Percentiles rank a stretch among this genome's conserved stretches.
These are phyloP conservation scores for Globisporangium uncinulatum DNA, from an alignment of 352 stramenopile species.

Conservation along the genomic window DNA sequence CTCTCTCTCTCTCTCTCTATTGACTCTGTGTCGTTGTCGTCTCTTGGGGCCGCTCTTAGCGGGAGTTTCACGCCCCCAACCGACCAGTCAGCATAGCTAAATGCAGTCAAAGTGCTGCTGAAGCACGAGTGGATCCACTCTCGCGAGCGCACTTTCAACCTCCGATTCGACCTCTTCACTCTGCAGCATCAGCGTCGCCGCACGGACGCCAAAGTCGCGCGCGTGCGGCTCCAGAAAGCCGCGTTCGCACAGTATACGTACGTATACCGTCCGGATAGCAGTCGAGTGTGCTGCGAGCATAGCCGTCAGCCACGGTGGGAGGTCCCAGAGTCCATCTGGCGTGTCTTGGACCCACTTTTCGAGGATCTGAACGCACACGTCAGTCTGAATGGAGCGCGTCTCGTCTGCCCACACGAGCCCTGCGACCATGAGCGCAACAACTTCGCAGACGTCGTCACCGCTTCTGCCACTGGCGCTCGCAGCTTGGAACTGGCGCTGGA, in stretches of 20 bases:
- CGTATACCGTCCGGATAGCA: constrained; percentile 19
- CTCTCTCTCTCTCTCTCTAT: too few relatives aligned
- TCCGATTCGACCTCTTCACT: constrained; percentile 9
- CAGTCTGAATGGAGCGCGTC: not conserved
- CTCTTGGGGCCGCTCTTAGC: not conserved
- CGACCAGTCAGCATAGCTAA: too few relatives aligned
- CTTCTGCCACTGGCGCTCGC: not conserved
- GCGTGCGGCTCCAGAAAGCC: constrained; percentile 32
- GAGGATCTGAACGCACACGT: constrained; percentile 5
- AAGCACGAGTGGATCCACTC: constrained; percentile 30
- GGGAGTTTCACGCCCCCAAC: not conserved
- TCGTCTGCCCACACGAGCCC: constrained; percentile 3
- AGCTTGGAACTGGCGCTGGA: constrained; percentile 5
- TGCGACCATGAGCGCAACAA: constrained; percentile 1
- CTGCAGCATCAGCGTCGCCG: constrained; percentile 28
- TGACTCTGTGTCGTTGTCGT: too few relatives aligned
- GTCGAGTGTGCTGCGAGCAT: constrained; percentile 14
- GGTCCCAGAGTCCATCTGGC: constrained; percentile 4
- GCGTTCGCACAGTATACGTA: constrained; percentile 22
- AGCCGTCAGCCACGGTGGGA: constrained; percentile 11
- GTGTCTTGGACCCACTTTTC: not conserved
- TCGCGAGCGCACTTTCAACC: constrained; percentile 16
- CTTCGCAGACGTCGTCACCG: constrained; percentile 7
- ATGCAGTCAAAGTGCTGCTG: constrained; percentile 18
- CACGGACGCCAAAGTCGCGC: constrained; percentile 31